These are phyloP conservation scores for Chaetomium fimeti DNA, from an alignment of 495 filamentous ascomycete species.

Conservation along the genomic window DNA sequence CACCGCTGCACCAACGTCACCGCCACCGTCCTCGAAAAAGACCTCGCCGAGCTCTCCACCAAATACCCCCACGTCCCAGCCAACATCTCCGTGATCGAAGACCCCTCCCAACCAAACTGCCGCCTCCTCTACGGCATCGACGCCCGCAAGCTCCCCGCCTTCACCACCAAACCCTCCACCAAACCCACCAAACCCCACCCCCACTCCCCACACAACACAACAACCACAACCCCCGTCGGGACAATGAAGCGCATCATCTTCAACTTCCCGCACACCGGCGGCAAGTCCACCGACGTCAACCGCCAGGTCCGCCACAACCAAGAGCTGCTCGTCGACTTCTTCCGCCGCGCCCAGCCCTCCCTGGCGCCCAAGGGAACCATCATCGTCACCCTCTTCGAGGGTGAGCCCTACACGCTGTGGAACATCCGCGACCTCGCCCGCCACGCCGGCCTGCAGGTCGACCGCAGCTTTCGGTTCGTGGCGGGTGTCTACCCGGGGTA, in stretches of 20 bases:
- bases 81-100: constrained; percentile 56
- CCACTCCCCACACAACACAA: too few relatives aligned
- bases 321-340: constrained; percentile 81
- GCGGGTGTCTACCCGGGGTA: constrained; percentile 78
- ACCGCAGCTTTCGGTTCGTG: constrained; percentile 74
- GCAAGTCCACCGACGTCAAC: constrained; percentile 87
- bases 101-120: neutral
- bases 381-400: constrained; percentile 86
- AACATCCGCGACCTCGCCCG: constrained; percentile 83
- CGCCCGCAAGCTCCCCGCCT: constrained; percentile 64
- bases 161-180: constrained; percentile 30
- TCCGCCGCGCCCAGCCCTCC: constrained; percentile 54
- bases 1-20: constrained; percentile 67
- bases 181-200: neutral
- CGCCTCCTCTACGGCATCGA: constrained; percentile 59
- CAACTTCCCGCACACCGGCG: constrained; percentile 96
- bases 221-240: constrained; percentile 27
- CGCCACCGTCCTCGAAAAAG: constrained; percentile 51
- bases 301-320: constrained; percentile 91
- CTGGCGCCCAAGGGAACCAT: constrained; percentile 60
- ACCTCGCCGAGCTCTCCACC: constrained; percentile 46
- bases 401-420: constrained; percentile 91
- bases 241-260: constrained; percentile 78
- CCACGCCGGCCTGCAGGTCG: constrained; percentile 71
- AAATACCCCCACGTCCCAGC: constrained; percentile 77